Base-by-base conservation (phyloP, 768 basidiomycete genomes). In the Serendipita vermifera region DNA sequence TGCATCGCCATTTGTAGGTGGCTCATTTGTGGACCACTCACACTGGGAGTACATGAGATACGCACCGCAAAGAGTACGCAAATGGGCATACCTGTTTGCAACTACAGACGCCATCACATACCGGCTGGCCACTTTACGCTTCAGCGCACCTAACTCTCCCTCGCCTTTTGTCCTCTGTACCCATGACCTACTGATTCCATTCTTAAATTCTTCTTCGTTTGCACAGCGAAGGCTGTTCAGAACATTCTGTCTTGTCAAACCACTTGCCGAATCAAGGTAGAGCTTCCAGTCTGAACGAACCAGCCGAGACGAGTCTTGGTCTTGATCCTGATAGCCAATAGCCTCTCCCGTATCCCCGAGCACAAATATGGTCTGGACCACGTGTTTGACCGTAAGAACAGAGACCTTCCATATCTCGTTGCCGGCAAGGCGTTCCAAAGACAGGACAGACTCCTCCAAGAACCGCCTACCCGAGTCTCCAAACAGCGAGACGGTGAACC, bases 261-360 rank as follows among this genome's bases (percentile, higher is more conserved):
- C 69, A 36, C 20, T 43, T 3, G 53, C 36, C 2, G 31, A 11
- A 27, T 17, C 11, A 7, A 57, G 14, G 6, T 64, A 69, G 24
- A 59, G 57, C 9, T 65, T 60, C 86, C 86, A 88, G 65, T 88
- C 86, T 0, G 70, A 70, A 5, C 86, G 78, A 9, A 72, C 40
- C 32, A 77, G 62, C 54, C 59, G 57, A 7, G 9, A 9, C 11
- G 3, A 2, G 27, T 26, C 46, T n/a, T 20, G 9, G 2, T 20
- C 31, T 9, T 1, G 29, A 5, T 20, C 5, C 31, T 17, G 41
- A 38, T 46, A 33, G 0, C 83, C 84, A 55, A 86, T 74, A 31
- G 82, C 80, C 62, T 88, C 86, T 62, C 85, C 85, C 0, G 86
- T 88, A 20, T 75, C 64, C 58, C 84, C 83, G 1, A 89, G 67